Conservation (phyloP, 2,329 filamentous ascomycete genomes). For the Daldinia sp. region DNA sequence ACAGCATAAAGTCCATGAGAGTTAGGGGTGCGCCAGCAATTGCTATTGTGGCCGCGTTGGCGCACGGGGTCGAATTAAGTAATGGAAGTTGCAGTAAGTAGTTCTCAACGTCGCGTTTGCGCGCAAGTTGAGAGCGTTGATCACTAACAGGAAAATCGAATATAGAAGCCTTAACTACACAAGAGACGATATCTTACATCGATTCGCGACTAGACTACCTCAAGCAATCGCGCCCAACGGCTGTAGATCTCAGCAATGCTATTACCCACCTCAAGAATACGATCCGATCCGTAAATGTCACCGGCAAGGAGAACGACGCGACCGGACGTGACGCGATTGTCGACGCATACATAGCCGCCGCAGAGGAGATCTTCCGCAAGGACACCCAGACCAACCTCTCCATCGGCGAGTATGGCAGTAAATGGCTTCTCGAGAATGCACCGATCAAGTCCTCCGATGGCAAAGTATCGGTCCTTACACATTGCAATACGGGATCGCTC, state of each 20-base stretch:
- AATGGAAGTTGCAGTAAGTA: conserved; percentile 58
- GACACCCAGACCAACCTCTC: conserved; percentile 87
- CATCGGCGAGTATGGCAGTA: conserved; percentile 83
- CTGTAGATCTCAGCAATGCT: conserved; percentile 93
- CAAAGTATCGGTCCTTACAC: conserved; percentile 84
- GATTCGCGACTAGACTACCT: conserved; percentile 83
- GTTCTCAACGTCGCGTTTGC: conserved; percentile 4
- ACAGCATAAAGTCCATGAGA: conserved; percentile 82
- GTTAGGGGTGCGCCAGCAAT: conserved; percentile 89
- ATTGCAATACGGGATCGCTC: conserved; percentile 97
- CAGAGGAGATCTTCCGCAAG: conserved; percentile 85
- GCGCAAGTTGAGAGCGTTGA: not conserved
- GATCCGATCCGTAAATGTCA: conserved; percentile 60
- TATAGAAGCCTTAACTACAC: conserved; percentile 51
- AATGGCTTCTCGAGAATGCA: conserved; percentile 76
- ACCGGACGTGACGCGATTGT: conserved; percentile 65
- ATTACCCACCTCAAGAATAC: conserved; percentile 78
- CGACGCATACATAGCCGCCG: conserved; percentile 76
- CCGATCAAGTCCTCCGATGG: conserved; percentile 56
- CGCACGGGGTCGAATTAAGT: conserved; percentile 84
- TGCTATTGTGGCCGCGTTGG: conserved; percentile 93
- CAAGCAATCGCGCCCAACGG: conserved; percentile 88
- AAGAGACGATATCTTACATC: conserved; percentile 75
- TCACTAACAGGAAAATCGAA: not conserved
- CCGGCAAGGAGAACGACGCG: conserved; percentile 46